Evolutionary conservation across 2,329 filamentous ascomycete genomes (phyloP).

Genomic region (Alternaria ventricosa): DNA sequence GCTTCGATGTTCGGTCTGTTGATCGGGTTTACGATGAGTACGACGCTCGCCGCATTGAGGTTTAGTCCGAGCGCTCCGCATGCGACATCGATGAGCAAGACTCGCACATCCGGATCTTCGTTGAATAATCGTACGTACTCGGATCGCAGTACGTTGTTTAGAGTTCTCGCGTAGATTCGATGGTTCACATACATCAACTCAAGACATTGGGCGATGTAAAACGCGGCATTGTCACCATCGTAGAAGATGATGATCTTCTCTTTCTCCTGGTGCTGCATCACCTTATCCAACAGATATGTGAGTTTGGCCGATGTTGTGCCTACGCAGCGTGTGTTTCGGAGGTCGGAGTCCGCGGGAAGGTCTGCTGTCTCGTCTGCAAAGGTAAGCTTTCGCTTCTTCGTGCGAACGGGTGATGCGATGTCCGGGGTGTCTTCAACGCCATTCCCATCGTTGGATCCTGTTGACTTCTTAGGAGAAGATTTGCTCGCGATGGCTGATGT

Average conservation of each 20-base stretch:
- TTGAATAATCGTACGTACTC: slow-evolving; percentile 84
- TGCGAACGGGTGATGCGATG: slow-evolving; percentile 20
- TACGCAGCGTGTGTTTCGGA: slow-evolving; percentile 68
- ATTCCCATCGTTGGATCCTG: not conserved
- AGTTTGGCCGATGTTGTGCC: slow-evolving; percentile 87
- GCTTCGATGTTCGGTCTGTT: slow-evolving; percentile 84
- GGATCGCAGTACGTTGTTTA: slow-evolving; percentile 68
- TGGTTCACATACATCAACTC: slow-evolving; percentile 72
- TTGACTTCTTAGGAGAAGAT: slow-evolving; percentile 25
- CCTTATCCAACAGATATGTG: slow-evolving; percentile 79
- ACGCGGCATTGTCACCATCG: slow-evolving; percentile 84
- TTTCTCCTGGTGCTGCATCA: slow-evolving; percentile 68
- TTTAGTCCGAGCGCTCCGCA: slow-evolving; percentile 90
- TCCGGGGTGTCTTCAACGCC: not conserved
- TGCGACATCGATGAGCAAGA: slow-evolving; percentile 88
- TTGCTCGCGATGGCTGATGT: slow-evolving; percentile 29
- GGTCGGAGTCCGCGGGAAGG: slow-evolving; percentile 56
- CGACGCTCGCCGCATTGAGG: slow-evolving; percentile 78
- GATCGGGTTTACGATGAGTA: slow-evolving; percentile 90
- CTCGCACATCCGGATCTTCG: slow-evolving; percentile 69
- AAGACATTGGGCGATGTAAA: slow-evolving; percentile 81
- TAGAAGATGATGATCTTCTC: slow-evolving; percentile 96
- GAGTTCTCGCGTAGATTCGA: slow-evolving; percentile 69
- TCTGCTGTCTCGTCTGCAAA: slow-evolving; percentile 36
- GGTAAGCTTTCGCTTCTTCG: slow-evolving; percentile 44